Evolutionary conservation across 441 rosid species (phyloP).

Genomic region (Croton laevigatus): DNA sequence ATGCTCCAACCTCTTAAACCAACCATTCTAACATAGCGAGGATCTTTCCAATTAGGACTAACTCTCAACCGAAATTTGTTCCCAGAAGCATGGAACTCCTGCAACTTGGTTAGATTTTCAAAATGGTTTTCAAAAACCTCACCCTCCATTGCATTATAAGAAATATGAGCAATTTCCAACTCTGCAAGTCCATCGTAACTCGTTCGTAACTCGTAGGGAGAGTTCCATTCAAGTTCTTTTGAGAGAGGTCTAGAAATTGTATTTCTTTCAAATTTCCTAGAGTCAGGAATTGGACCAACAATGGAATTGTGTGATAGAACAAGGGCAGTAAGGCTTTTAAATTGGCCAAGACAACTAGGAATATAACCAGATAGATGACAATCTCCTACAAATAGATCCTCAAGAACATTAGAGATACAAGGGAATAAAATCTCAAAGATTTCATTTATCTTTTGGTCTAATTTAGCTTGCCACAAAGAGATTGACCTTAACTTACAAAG

Average conservation of each 20-base stretch:
- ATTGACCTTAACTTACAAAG: constrained; percentile 2
- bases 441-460: constrained; percentile 6
- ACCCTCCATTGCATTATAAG: neutral
- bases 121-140: neutral
- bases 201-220: neutral
- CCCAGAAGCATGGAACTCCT: neutral
- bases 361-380: constrained; percentile 3
- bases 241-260: neutral
- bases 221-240: neutral
- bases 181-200: neutral
- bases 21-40: neutral
- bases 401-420: neutral
- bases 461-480: neutral
- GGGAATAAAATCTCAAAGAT: neutral
- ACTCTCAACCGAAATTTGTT: constrained; percentile 3
- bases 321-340: neutral
- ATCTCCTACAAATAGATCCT: neutral
- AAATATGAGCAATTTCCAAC: neutral
- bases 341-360: neutral
- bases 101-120: neutral
- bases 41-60: neutral
- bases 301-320: neutral
- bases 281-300: neutral
- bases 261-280: neutral
- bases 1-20: neutral